Conservation (phyloP, 2,329 filamentous ascomycete genomes). For the Pseudocercospora eumusae region DNA sequence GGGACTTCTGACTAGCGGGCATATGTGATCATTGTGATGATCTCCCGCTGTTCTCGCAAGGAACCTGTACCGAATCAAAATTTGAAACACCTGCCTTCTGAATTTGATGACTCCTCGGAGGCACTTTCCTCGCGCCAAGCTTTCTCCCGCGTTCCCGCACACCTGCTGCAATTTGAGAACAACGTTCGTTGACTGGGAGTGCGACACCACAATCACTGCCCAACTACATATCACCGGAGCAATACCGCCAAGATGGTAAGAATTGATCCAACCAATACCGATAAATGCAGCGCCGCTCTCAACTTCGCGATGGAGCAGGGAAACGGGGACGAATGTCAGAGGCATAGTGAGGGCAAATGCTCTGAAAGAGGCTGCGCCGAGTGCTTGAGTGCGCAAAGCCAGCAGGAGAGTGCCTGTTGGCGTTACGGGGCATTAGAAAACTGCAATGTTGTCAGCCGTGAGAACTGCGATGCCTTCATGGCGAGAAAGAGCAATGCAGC, state of each 20-base stretch:
- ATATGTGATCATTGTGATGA: too few species aligned
- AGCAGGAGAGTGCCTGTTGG: neutral
- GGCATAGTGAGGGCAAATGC: constrained; percentile 12
- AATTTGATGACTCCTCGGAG: neutral
- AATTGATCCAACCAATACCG: neutral
- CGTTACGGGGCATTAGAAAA: too few species aligned
- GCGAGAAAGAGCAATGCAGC: neutral
- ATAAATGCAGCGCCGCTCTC: constrained; percentile 15
- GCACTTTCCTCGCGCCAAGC: neutral
- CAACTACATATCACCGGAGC: constrained; percentile 23
- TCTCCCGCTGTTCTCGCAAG: too few species aligned
- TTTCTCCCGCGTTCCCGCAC: neutral
- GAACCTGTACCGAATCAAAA: neutral
- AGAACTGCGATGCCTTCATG: neutral
- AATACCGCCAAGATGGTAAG: constrained; percentile 26
- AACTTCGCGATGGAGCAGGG: constrained; percentile 10
- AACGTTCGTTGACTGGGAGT: neutral
- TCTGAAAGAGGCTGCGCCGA: neutral
- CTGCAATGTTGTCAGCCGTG: neutral
- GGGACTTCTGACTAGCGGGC: too few species aligned
- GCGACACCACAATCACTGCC: constrained; percentile 6
- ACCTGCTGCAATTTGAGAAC: neutral
- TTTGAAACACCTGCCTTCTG: neutral
- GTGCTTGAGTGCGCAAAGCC: neutral
- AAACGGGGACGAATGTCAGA: constrained; percentile 11